Evolutionary conservation across 176 grass and related monocot genomes (phyloP), one percentile per base, ranked within the genome.

Genomic region (Cenchrus fungigraminus): DNA sequence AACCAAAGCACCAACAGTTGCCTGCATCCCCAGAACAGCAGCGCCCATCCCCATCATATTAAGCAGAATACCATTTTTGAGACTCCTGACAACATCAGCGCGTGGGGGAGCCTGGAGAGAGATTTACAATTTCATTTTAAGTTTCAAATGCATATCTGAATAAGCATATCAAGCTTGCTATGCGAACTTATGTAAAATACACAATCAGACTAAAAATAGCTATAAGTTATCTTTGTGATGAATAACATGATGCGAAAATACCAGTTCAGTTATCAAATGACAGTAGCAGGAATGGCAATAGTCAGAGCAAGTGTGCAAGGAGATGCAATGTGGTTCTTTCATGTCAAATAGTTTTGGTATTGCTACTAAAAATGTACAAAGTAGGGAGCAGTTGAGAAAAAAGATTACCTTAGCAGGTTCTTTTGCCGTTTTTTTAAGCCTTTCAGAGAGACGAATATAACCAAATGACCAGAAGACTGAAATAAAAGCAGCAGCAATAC

Each of bases 381-480:
- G 6, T 28, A 53, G 20, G 42, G 1, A 49, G 19, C 9, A 32
- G 29, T 79, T 14, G 1, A 72, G 20, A 54, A 65, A 68, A 84
- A 22, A 71, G 54, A 78, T 20, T 84, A 99, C 97, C 93, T 99
- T 99, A 73, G 93, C 74, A 29, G 97, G 97, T 28, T 94, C 91
- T 52, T 91, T 96, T 78, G 97, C 84, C 17, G 90, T 96, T 86
- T 76, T 95, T 73, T 65, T 86, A 66, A 99, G 97, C 56, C 90
- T 91, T 87, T 96, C 91, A 73, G 97, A 94, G 47, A 99, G 86
- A 66, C 91, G 84, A 28, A 99, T 92, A 70, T 99, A 99, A 61
- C 97, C 93, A 77, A 99, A 99, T 77, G 97, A 96, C 97, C 93
- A 99, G 82, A 99, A 99, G n/a, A 96, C 89, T 80, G 97, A 99